Evolutionary conservation across 768 basidiomycete species (phyloP).

Genomic region (Lentinula sp.): DNA sequence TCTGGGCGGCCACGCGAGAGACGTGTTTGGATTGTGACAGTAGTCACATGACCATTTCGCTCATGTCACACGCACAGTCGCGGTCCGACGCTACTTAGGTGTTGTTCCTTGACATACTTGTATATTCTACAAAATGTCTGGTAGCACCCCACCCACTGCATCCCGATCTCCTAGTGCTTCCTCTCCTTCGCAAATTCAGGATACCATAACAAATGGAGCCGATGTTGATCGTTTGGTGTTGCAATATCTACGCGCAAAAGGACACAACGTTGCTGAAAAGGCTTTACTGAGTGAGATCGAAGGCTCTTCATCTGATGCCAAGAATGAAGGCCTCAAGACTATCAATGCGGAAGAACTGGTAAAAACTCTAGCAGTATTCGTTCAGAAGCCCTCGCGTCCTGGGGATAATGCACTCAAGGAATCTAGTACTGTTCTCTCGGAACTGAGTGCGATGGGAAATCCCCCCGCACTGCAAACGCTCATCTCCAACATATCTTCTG

Average conservation of each 20-base stretch:
- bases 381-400: slow-evolving; percentile 59
- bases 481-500: slow-evolving; percentile 69
- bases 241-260: slow-evolving; percentile 44
- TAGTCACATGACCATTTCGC: slow-evolving; percentile 4
- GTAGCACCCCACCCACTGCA: slow-evolving; percentile 43
- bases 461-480: slow-evolving; percentile 69
- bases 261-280: slow-evolving; percentile 42
- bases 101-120: not conserved
- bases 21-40: not conserved
- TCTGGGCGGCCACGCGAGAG: not conserved
- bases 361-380: slow-evolving; percentile 57
- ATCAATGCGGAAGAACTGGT: slow-evolving; percentile 39
- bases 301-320: slow-evolving; percentile 33
- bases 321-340: slow-evolving; percentile 34
- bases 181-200: slow-evolving; percentile 34
- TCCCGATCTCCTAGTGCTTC: slow-evolving; percentile 42
- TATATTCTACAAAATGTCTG: slow-evolving; percentile 29
- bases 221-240: slow-evolving; percentile 36
- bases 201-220: slow-evolving; percentile 26
- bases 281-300: slow-evolving; percentile 40
- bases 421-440: slow-evolving; percentile 56
- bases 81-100: not conserved
- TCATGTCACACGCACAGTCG: not conserved
- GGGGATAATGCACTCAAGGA: slow-evolving; percentile 72
- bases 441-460: slow-evolving; percentile 63